Evolutionary conservation across 2,329 filamentous ascomycete species (phyloP).

Genomic region (Anthostomella pinea): DNA sequence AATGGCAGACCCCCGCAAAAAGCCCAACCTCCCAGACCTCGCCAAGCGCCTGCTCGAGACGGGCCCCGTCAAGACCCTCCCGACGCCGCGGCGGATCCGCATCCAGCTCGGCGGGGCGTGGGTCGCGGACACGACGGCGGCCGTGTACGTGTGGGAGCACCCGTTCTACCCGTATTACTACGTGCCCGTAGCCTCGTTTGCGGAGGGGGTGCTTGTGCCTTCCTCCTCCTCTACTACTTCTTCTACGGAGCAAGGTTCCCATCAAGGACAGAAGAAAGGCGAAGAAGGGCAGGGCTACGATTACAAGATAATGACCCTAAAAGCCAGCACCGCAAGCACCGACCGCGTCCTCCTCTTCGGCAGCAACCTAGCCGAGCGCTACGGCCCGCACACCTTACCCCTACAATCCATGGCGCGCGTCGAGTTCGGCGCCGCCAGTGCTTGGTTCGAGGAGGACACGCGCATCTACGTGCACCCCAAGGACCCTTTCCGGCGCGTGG

Average conservation of each 20-base stretch:
- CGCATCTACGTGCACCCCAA: conserved; percentile 62
- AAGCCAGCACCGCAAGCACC: conserved; percentile 13
- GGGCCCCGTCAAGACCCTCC: conserved; percentile 31
- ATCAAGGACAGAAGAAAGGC: too few species aligned
- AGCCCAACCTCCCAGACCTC: conserved; percentile 23
- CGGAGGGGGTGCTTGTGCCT: conserved; percentile 5
- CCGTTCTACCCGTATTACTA: conserved; percentile 34
- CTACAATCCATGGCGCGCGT: conserved; percentile 24
- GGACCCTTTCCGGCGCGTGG: conserved; percentile 64
- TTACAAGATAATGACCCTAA: conserved; percentile 20
- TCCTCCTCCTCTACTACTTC: conserved; percentile 7
- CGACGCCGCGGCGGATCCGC: conserved; percentile 31
- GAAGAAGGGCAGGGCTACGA: conserved; percentile 6
- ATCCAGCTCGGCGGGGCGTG: conserved; percentile 28
- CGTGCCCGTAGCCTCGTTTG: conserved; percentile 25
- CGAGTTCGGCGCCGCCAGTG: conserved; percentile 26
- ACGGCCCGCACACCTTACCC: conserved; percentile 8
- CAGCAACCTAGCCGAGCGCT: conserved; percentile 8
- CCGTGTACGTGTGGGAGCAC: conserved; percentile 37
- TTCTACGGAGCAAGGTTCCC: too few species aligned
- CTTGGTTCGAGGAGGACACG: conserved; percentile 55
- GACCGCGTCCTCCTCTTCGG: conserved; percentile 25
- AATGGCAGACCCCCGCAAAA: conserved; percentile 12
- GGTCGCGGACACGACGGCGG: conserved; percentile 33
- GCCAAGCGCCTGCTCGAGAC: conserved; percentile 22